phyloP scores from a whole-genome alignment of 768 basidiomycete species.

The Leucogyrophana mollusca region DNA sequence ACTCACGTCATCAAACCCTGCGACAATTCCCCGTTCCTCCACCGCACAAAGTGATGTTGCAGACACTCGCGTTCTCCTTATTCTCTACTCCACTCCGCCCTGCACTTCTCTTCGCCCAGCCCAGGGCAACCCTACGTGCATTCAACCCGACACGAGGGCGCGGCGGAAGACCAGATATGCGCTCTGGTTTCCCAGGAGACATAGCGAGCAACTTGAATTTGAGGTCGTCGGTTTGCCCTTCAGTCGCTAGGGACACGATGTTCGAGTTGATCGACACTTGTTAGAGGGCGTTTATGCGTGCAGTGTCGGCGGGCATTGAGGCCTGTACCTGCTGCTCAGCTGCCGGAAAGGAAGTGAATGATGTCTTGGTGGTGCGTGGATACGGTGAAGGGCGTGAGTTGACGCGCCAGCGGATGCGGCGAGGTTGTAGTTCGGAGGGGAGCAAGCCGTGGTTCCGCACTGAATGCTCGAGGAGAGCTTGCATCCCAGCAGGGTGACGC shows the following conservation, averaged over 20 bases:
- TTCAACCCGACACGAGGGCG: conserved; percentile 58
- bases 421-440: conserved; percentile 59
- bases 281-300: conserved; percentile 30
- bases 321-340: conserved; percentile 32
- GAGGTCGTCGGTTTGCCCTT: conserved; percentile 37
- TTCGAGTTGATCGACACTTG: conserved; percentile 40
- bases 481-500: conserved; percentile 56
- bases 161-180: conserved; percentile 12
- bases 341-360: conserved; percentile 27
- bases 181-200: conserved; percentile 15
- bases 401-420: conserved; percentile 58
- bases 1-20: conserved; percentile 50
- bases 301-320: conserved; percentile 17
- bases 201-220: too few species aligned
- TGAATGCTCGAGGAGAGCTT: conserved; percentile 64
- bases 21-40: conserved; percentile 6
- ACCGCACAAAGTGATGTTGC: conserved; percentile 6
- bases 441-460: conserved; percentile 64
- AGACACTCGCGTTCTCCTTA: conserved; percentile 52
- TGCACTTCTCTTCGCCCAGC: conserved; percentile 59
- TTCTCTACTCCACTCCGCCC: conserved; percentile 35
- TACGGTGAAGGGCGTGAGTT: conserved; percentile 68
- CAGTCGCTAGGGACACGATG: conserved; percentile 32
- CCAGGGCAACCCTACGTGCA: conserved; percentile 54
- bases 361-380: conserved; percentile 45